Base-by-base conservation (phyloP, 257 asterid species). In the Solanum arcanum region DNA sequence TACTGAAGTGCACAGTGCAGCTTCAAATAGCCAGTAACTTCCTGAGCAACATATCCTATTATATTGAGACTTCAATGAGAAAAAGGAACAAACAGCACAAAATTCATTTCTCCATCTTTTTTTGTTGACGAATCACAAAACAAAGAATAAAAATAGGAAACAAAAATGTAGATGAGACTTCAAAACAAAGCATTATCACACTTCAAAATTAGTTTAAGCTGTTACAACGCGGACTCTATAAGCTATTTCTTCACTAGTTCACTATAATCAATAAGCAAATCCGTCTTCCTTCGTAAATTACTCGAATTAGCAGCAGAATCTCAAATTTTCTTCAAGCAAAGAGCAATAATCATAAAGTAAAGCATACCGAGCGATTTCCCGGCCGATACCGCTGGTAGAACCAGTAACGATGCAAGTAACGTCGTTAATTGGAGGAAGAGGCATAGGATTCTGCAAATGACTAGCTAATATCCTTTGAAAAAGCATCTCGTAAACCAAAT, bases 311-410 rank as follows among this genome's bases (percentile, higher is more conserved):
- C 37, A 72, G 13, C 37, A 76, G 83, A 78, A 78, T 27, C 41
- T 27, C 42, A 78, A 44, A 25, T 12, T 4, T 4, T 44, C n/a
- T 13, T n/a, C n/a, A 77, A 76, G 83, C 56, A 23, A 12, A 41
- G 21, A 39, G 83, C 20, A n/a, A 76, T 20, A 76, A 77, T 5
- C 83, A 42, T 18, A 78, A 78, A 44, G 41, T 15, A 46, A 76
- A 42, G 64, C 84, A 47, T 35, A 86, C 92, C 99, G 94, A 66
- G 98, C 99, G 37, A 92, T 95, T 94, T 97, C 99, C 70, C 94
- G 92, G 88, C 99, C 99, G 89, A 97, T 97, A 86, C 99, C 99
- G 49, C 98, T 96, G 69, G 99, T 97, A 90, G 98, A 95, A 87
- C 99, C 99, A 27, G 99, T 97, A 89, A 97, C 98, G 75, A 97